These are phyloP conservation scores for Begonia peltatifolia DNA, from an alignment of 306 rosid species.

Conservation along the genomic window DNA sequence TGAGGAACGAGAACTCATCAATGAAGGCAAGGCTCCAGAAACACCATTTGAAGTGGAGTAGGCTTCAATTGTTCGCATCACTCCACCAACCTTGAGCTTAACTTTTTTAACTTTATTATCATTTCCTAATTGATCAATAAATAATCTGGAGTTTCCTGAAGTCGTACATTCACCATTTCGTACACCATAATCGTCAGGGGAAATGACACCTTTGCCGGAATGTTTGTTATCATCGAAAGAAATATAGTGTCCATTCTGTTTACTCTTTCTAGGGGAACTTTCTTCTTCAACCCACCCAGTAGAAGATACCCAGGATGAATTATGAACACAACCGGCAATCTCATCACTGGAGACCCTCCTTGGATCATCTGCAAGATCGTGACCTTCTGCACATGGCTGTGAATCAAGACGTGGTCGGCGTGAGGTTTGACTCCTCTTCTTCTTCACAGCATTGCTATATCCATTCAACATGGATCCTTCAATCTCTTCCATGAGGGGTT, in stretches of 20 bases:
- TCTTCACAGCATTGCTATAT: slow-evolving; percentile 48
- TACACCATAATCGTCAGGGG: slow-evolving; percentile 64
- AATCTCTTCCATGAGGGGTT: slow-evolving; percentile 53
- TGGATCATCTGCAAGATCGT: slow-evolving; percentile 52
- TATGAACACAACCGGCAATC: slow-evolving; percentile 42
- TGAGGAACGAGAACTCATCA: slow-evolving; percentile 32
- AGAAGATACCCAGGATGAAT: slow-evolving; percentile 31
- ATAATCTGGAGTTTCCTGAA: slow-evolving; percentile 36
- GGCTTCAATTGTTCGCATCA: slow-evolving; percentile 62
- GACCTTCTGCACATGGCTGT: slow-evolving; percentile 37
- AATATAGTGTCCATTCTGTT: slow-evolving; percentile 36
- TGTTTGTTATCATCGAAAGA: slow-evolving; percentile 38
- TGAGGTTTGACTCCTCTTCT: slow-evolving; percentile 74
- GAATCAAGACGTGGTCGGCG: slow-evolving; percentile 81
- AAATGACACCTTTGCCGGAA: slow-evolving; percentile 77
- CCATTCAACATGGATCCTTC: slow-evolving; percentile 35
- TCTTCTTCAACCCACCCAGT: slow-evolving; percentile 27
- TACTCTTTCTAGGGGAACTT: slow-evolving; percentile 22
- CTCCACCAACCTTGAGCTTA: slow-evolving; percentile 80
- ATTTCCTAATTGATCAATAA: slow-evolving; percentile 40
- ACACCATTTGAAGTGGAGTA: slow-evolving; percentile 55
- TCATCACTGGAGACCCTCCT: slow-evolving; percentile 75
- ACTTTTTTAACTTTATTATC: slow-evolving; percentile 70
- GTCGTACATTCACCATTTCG: slow-evolving; percentile 35
- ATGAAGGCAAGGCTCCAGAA: slow-evolving; percentile 26